Percentiles rank a stretch among this genome's conserved stretches.
Conservation (phyloP, 352 stramenopile genomes). For the Globisporangium irregulare region DNA sequence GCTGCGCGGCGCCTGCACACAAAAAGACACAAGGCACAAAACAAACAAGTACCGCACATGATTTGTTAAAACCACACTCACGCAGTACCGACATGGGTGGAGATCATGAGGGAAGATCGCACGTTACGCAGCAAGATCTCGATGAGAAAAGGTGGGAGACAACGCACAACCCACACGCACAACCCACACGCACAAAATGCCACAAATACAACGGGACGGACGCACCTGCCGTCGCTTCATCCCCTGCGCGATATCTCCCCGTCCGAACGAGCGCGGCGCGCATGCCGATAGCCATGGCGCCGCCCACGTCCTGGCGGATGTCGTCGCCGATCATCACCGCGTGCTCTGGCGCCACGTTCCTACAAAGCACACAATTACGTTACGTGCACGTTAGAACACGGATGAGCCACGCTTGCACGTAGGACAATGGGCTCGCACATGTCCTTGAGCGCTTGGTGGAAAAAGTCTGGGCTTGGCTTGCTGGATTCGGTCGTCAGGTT, state of each 20-base stretch:
- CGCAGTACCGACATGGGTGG: not conserved
- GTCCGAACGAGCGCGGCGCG: constrained; percentile 42
- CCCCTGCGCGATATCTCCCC: constrained; percentile 43
- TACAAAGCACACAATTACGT: constrained; percentile 9
- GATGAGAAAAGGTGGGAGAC: not conserved
- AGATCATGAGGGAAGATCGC: too few relatives aligned
- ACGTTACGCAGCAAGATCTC: not conserved
- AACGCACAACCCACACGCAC: not conserved
- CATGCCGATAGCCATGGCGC: constrained; percentile 47
- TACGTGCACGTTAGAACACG: not conserved
- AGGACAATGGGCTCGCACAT: constrained; percentile 24
- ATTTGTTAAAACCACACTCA: not conserved
- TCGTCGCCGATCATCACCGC: constrained; percentile 63
- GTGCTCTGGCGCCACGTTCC: constrained; percentile 26
- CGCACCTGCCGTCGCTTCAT: constrained; percentile 19
- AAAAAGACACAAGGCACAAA: not conserved
- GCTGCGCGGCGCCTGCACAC: constrained; percentile 7
- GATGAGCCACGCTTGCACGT: too few relatives aligned
- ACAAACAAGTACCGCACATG: not conserved
- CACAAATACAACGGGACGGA: too few relatives aligned
- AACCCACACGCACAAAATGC: not conserved
- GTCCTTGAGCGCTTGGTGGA: constrained; percentile 36
- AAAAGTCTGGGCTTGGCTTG: constrained; percentile 49
- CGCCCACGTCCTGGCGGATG: constrained; percentile 43
- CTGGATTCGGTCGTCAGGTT: constrained; percentile 14